Conservation (phyloP, 108 stramenopile genomes). For the Cyclotella atomus region DNA sequence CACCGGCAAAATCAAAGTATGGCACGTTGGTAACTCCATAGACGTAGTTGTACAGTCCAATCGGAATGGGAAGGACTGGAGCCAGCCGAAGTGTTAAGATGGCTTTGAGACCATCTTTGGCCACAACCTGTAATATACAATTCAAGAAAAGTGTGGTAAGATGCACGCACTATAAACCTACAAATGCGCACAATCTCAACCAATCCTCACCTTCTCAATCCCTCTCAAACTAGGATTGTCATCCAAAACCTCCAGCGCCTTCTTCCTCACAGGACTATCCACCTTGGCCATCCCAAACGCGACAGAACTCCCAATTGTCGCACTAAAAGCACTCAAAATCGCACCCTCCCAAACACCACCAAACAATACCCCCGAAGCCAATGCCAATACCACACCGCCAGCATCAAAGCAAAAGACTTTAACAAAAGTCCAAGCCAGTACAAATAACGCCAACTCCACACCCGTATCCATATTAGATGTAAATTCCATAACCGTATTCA, state of each 20-base stretch:
- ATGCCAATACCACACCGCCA: slow-evolving; percentile 81
- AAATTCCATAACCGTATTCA: slow-evolving; percentile 69
- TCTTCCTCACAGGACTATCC: slow-evolving; percentile 76
- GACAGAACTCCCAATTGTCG: slow-evolving; percentile 85
- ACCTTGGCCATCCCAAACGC: slow-evolving; percentile 84
- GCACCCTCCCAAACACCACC: slow-evolving; percentile 93
- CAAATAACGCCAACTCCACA: slow-evolving; percentile 57
- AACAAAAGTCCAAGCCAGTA: slow-evolving; percentile 76
- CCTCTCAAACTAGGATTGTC: slow-evolving; percentile 87
- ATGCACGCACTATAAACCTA: neutral
- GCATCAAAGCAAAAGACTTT: slow-evolving; percentile 88
- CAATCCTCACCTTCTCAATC: slow-evolving; percentile 74
- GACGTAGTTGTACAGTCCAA: slow-evolving; percentile 96
- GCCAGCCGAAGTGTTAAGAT: slow-evolving; percentile 92
- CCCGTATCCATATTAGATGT: slow-evolving; percentile 63
- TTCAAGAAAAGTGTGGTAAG: neutral
- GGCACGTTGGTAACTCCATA: slow-evolving; percentile 87
- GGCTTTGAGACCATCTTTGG: slow-evolving; percentile 89
- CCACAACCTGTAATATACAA: slow-evolving; percentile 48
- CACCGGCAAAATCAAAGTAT: slow-evolving; percentile 80
- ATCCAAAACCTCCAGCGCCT: slow-evolving; percentile 77
- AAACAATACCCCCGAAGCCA: slow-evolving; percentile 88
- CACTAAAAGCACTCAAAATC: slow-evolving; percentile 71
- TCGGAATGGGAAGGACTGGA: slow-evolving; percentile 91
- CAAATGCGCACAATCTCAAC: no score